A percentile compares a stretch with the other conserved stretches of the same genome.
Conservation (phyloP, 2,329 filamentous ascomycete genomes). For the Biscogniauxia marginata region DNA sequence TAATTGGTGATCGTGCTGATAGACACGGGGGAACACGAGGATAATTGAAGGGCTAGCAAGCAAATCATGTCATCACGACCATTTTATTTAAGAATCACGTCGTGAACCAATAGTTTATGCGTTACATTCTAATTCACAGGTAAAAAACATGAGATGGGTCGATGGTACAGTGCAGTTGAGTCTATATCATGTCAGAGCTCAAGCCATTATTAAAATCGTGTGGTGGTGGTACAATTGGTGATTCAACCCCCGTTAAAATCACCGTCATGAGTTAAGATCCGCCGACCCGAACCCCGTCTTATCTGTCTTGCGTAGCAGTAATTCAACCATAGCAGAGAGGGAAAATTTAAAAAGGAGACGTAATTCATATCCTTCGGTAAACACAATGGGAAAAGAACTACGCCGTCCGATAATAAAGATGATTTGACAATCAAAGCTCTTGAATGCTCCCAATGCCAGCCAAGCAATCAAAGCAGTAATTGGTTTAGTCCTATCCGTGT, state of each 20-base stretch:
- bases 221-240: conserved; percentile 17
- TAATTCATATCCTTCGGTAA: conserved; percentile 15
- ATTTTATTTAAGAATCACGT: background rate
- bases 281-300: background rate
- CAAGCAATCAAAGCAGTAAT: background rate
- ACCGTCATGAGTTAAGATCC: background rate
- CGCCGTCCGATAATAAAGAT: conserved; percentile 8
- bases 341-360: background rate
- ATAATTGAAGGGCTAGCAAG: no score
- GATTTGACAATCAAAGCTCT: conserved; percentile 2
- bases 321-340: background rate
- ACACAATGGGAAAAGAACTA: background rate
- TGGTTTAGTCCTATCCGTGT: background rate
- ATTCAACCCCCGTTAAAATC: conserved; percentile 6
- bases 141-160: conserved; percentile 7
- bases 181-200: conserved; percentile 11
- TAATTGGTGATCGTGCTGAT: background rate
- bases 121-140: background rate
- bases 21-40: background rate
- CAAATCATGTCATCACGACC: background rate
- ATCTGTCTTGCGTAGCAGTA: background rate
- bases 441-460: background rate
- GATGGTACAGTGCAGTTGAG: conserved; percentile 16
- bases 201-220: conserved; percentile 5
- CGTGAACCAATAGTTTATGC: no score